phyloP scores from a whole-genome alignment of 805 yeast genomes.

The Starmera caribaea region DNA sequence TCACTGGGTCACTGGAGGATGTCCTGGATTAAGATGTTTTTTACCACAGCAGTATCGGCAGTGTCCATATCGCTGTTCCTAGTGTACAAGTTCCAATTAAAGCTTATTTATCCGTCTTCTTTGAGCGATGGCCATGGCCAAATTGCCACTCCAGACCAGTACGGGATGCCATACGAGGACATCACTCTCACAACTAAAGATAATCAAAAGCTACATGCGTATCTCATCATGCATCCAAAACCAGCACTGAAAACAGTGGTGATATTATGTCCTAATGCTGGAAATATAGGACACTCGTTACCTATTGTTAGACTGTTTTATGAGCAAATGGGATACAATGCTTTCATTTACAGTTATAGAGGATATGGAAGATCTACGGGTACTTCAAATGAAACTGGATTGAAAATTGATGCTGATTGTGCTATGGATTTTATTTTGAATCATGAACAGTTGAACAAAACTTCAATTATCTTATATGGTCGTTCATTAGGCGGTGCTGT shows the following conservation, averaged over 20 bases:
- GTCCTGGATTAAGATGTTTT: conserved; percentile 22
- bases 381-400: conserved; percentile 61
- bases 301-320: conserved; percentile 72
- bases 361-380: conserved; percentile 88
- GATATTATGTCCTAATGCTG: conserved; percentile 87
- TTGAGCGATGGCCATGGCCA: conserved; percentile 61
- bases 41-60: conserved; percentile 33
- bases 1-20: background rate
- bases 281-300: conserved; percentile 85
- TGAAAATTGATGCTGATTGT: conserved; percentile 74
- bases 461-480: conserved; percentile 66
- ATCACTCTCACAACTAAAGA: conserved; percentile 57
- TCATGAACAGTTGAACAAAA: conserved; percentile 41
- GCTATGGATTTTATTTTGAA: conserved; percentile 48
- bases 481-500: conserved; percentile 95
- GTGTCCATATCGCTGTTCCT: conserved; percentile 38
- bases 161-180: conserved; percentile 57
- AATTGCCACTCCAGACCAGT: conserved; percentile 72
- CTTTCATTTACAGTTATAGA: conserved; percentile 77
- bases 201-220: conserved; percentile 59
- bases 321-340: conserved; percentile 57
- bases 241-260: conserved; percentile 51
- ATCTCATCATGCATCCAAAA: conserved; percentile 42
- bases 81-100: conserved; percentile 51
- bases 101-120: conserved; percentile 74